Conservation (phyloP, 805 yeast genomes). For the Wickerhamiella nectarea region DNA sequence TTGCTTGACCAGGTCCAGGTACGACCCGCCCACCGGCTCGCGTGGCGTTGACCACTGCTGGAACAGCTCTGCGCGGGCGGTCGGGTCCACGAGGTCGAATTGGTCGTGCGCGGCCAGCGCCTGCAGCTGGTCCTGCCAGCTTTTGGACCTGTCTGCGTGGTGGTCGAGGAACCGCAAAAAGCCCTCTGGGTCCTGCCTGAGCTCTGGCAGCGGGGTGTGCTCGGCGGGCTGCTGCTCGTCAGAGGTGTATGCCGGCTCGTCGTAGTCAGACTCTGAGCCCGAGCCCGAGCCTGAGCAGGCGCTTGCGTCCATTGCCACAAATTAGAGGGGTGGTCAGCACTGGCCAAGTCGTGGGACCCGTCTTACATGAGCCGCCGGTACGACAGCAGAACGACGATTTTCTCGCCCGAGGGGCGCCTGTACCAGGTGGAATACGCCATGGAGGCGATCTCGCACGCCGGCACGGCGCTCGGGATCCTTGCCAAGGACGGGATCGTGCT, state of each 20-base stretch:
- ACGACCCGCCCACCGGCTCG: constrained; percentile 13
- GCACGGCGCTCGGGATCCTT: constrained; percentile 67
- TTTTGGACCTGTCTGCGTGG: constrained; percentile 13
- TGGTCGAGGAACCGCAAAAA: not conserved
- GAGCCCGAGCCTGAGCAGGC: not conserved
- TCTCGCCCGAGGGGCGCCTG: constrained; percentile 96
- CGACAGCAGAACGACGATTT: constrained; percentile 97
- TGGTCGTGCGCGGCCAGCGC: constrained; percentile 32
- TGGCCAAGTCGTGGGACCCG: no score
- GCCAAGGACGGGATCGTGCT: constrained; percentile 80
- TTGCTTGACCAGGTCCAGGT: constrained; percentile 22
- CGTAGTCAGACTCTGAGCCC: not conserved
- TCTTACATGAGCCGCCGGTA: constrained; percentile 73
- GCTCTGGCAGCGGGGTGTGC: no score
- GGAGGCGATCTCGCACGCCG: constrained; percentile 77
- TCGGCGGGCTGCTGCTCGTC: no score
- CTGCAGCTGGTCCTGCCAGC: constrained; percentile 36
- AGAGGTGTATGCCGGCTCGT: no score
- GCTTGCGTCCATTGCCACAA: not conserved
- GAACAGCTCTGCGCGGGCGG: constrained; percentile 30
- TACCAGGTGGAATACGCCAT: constrained; percentile 95
- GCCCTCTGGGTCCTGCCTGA: not conserved
- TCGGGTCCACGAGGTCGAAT: constrained; percentile 27
- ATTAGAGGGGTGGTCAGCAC: no score
- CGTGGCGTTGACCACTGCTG: constrained; percentile 32